Evolutionary conservation across 2,329 filamentous ascomycete species (phyloP).

Genomic region (Botrytis hyacinthi): DNA sequence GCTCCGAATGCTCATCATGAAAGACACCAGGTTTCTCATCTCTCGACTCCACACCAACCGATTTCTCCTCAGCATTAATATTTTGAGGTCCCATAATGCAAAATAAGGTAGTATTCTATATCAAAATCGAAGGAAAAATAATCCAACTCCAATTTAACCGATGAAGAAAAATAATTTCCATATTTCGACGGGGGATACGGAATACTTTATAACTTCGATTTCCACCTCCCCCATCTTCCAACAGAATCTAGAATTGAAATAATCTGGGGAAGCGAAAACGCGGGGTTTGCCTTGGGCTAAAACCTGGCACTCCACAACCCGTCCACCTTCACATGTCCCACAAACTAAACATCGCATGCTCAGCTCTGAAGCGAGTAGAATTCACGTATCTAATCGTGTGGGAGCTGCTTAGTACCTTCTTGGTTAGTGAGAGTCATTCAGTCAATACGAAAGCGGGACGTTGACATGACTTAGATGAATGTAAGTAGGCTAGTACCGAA

Average conservation of each 20-base stretch:
- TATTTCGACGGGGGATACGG: not conserved
- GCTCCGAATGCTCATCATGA: conserved; percentile 25
- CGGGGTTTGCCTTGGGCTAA: not conserved
- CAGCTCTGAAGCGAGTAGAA: not conserved
- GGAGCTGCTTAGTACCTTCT: not conserved
- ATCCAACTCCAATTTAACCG: not conserved
- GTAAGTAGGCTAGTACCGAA: not conserved
- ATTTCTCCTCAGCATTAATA: not conserved
- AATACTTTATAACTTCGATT: not conserved
- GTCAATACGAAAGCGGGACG: not conserved
- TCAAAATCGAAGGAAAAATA: not conserved
- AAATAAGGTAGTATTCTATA: not conserved
- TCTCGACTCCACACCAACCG: not conserved
- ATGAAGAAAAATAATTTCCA: not conserved
- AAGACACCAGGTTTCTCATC: conserved; percentile 23
- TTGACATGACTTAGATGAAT: not conserved
- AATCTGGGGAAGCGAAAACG: conserved; percentile 8
- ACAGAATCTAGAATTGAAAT: not conserved
- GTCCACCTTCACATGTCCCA: not conserved
- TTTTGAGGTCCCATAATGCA: not conserved
- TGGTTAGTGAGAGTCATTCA: not conserved
- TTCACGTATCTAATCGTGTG: not conserved
- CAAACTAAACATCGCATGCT: not conserved
- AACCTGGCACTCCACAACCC: not conserved
- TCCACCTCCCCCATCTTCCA: not conserved